Evolutionary conservation across 1,284 basidiomycete genomes (phyloP), one percentile per base, ranked within the genome.

Genomic region (Papiliotrema flavescens): DNA sequence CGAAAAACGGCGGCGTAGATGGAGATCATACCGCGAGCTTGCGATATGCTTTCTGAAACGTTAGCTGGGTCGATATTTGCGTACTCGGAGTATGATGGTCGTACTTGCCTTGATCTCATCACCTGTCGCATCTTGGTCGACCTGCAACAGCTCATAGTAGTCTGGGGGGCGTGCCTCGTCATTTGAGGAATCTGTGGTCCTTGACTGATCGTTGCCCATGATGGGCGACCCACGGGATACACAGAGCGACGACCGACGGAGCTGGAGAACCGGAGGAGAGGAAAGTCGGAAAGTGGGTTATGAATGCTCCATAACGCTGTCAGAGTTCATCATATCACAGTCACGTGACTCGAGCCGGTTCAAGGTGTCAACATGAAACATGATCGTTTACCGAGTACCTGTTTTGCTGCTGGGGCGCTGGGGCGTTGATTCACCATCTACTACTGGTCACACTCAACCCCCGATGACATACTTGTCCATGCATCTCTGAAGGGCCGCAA

Each of bases 81-180:
- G n/a, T n/a, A n/a, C n/a, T n/a, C n/a, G n/a, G n/a, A 45, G 6
- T 11, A 26, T 36, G 22, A 34, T 42, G 17, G 19, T 14, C 17
- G 71, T 79, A 49, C 51, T 32, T 32, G 85, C 91, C 81, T 87
- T 92, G 77, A 95, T 94, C 67, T 94, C 90, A 42, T 92, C 90
- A n/a, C 80, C 71, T 0, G 86, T 86, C 3, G 90, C 90, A 54
- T 84, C 82, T 66, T 92, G 89, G 42, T 85, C 83, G 0, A 94
- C 83, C 52, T 85, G 84, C 2, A 94, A 79, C 11, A 94, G 80
- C 53, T 86, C 79, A 70, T 94, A 94, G 73, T 92, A 94, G 70
- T 92, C 86, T 14, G 64, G 57, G 7, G 71, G 68, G 22, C 55
- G 54, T 3, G 64, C 62, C 5, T 68, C 69, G 35, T 59, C 32